Conservation (phyloP, 2,329 filamentous ascomycete species). For the Eutypa lata region DNA sequence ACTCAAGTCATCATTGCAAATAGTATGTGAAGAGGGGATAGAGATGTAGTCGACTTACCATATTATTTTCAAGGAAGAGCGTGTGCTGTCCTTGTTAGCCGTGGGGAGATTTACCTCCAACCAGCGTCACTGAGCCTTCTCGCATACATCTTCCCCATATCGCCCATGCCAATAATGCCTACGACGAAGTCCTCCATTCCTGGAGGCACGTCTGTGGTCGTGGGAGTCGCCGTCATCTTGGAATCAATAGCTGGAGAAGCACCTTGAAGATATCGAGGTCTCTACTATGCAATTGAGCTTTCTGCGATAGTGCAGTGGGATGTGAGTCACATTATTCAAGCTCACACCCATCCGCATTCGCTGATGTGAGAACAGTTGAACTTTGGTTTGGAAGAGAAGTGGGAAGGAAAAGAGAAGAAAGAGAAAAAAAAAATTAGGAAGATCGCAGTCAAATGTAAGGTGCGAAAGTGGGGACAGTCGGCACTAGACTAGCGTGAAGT, state of each 20-base stretch:
- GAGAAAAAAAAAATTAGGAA: background rate
- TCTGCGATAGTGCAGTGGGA: conserved; percentile 4
- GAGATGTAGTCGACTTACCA: conserved; percentile 34
- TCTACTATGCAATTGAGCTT: background rate
- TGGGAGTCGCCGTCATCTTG: conserved; percentile 20
- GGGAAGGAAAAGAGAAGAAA: background rate
- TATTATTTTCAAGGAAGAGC: conserved; percentile 20
- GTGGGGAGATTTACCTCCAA: conserved; percentile 75
- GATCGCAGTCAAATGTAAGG: background rate
- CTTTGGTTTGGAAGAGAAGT: background rate
- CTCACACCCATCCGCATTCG: background rate
- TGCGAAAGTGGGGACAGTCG: too few species aligned
- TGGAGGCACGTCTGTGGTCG: conserved; percentile 27
- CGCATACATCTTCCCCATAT: conserved; percentile 99
- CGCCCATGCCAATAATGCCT: conserved; percentile 97
- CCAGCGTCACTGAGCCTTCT: conserved; percentile 82
- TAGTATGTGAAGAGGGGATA: conserved; percentile 15
- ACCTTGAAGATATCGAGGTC: background rate
- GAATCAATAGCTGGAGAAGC: background rate
- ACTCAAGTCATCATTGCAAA: conserved; percentile 97
- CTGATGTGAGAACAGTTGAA: background rate
- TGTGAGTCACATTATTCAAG: conserved; percentile 19
- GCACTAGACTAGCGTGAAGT: background rate
- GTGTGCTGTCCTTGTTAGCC: conserved; percentile 3
- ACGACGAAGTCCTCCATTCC: conserved; percentile 70